These are phyloP conservation scores for Hypomyces rosellus DNA, from an alignment of 2,329 filamentous ascomycete species.

Conservation along the genomic window DNA sequence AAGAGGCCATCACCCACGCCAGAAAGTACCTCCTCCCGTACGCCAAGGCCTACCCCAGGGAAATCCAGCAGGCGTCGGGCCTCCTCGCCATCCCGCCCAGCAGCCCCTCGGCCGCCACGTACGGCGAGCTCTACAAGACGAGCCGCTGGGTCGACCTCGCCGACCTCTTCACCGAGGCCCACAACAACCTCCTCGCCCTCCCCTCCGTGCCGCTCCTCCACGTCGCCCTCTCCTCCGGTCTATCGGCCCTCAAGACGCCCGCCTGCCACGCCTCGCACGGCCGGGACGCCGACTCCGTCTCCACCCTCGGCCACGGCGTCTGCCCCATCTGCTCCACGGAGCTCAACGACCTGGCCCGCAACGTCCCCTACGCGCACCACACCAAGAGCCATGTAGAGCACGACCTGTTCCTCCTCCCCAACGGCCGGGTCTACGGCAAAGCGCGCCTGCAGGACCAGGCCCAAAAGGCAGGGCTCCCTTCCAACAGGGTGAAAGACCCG, in stretches of 20 bases:
- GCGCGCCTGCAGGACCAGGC: conserved; percentile 69
- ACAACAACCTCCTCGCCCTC: conserved; percentile 78
- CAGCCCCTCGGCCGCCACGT: conserved; percentile 35
- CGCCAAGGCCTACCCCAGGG: conserved; percentile 58
- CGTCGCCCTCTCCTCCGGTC: conserved; percentile 80
- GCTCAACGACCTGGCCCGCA: conserved; percentile 81
- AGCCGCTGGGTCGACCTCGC: conserved; percentile 72
- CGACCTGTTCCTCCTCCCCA: conserved; percentile 81
- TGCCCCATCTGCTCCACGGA: conserved; percentile 96
- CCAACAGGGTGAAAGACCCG: conserved; percentile 68
- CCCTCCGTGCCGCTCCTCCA: conserved; percentile 80
- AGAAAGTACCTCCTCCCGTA: conserved; percentile 73
- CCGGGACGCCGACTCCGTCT: conserved; percentile 22
- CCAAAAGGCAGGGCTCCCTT: conserved; percentile 65
- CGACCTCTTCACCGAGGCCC: conserved; percentile 73
- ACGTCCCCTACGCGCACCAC: conserved; percentile 91
- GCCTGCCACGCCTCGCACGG: conserved; percentile 71
- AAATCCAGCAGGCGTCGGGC: conserved; percentile 68
- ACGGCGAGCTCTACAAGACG: conserved; percentile 60
- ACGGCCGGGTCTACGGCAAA: conserved; percentile 76
- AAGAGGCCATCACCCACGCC: conserved; percentile 76
- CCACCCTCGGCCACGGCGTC: conserved; percentile 61
- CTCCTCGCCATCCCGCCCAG: conserved; percentile 66
- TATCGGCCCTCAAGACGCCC: conserved; percentile 93
- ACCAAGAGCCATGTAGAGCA: conserved; percentile 88